Evolutionary conservation across 768 basidiomycete species (phyloP).

Genomic region (Clavulina sp.): DNA sequence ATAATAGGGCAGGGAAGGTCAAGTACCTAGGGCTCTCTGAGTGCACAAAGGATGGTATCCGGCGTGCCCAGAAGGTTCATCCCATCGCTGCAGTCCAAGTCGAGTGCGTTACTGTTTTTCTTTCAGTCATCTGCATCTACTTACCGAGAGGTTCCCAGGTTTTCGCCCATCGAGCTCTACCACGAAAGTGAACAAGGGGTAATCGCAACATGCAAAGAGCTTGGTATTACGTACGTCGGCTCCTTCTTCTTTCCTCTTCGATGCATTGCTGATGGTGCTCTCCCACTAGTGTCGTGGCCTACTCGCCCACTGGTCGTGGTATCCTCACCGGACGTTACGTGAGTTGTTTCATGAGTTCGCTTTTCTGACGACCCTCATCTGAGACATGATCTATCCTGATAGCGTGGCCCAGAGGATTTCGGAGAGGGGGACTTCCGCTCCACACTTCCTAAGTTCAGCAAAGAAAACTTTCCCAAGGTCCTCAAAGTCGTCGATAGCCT

Average conservation of each 20-base stretch:
- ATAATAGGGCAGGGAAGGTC: conserved; percentile 26
- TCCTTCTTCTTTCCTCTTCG: background rate
- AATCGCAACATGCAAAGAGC: conserved; percentile 12
- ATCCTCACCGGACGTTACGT: conserved; percentile 32
- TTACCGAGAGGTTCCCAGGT: too few relatives aligned
- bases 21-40: conserved; percentile 39
- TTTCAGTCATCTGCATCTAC: too few relatives aligned
- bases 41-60: conserved; percentile 11
- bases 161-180: conserved; percentile 13
- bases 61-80: conserved; percentile 11
- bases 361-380: too few relatives aligned
- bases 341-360: conserved; percentile 6
- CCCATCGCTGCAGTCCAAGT: conserved; percentile 12
- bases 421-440: conserved; percentile 6
- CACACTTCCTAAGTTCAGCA: conserved; percentile 3
- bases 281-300: conserved; percentile 24
- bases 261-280: background rate
- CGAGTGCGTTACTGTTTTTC: too few relatives aligned
- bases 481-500: conserved; percentile 11
- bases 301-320: conserved; percentile 36
- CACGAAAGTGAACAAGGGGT: background rate
- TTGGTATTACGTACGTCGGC: conserved; percentile 23
- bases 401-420: conserved; percentile 6
- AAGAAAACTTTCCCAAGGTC: conserved; percentile 12
- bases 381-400: background rate